Percentiles rank a stretch among this genome's conserved stretches.
These are phyloP conservation scores for Thuja plicata DNA, from an alignment of 83 land plant genomes.

Conservation along the genomic window DNA sequence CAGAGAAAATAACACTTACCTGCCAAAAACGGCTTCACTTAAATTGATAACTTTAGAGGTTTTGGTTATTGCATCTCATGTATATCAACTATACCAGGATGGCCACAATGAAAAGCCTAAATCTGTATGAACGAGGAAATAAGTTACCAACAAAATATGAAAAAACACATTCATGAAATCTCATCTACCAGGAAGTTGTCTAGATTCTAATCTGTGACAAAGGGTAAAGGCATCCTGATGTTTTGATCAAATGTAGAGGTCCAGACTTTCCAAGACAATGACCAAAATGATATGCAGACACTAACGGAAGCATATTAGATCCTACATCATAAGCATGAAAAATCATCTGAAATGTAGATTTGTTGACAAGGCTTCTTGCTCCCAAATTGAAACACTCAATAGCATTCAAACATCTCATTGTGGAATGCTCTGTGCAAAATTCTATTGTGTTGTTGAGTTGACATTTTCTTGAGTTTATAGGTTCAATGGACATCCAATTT, in stretches of 20 bases:
- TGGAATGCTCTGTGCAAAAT: conserved; percentile 47
- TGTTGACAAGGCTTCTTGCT: conserved; percentile 45
- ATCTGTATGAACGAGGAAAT: background rate
- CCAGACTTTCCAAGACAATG: background rate
- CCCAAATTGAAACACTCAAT: conserved; percentile 66
- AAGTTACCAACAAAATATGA: background rate
- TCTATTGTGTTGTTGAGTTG: conserved; percentile 42
- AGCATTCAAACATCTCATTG: conserved; percentile 51
- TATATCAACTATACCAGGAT: background rate
- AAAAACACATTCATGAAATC: background rate
- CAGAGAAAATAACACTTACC: background rate
- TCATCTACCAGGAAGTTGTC: background rate
- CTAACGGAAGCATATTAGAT: background rate
- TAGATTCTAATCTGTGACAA: no score
- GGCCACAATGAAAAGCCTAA: background rate
- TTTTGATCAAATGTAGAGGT: background rate
- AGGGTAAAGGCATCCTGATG: background rate
- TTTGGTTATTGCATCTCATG: background rate
- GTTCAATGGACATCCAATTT: conserved; percentile 16
- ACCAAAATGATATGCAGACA: background rate
- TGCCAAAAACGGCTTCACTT: background rate
- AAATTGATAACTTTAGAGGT: background rate
- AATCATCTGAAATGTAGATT: conserved; percentile 44
- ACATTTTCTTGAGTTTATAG: conserved; percentile 21
- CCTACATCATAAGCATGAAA: conserved; percentile 54